Base-by-base conservation (phyloP, 2,329 filamentous ascomycete species). In the Biscogniauxia mediterranea region DNA sequence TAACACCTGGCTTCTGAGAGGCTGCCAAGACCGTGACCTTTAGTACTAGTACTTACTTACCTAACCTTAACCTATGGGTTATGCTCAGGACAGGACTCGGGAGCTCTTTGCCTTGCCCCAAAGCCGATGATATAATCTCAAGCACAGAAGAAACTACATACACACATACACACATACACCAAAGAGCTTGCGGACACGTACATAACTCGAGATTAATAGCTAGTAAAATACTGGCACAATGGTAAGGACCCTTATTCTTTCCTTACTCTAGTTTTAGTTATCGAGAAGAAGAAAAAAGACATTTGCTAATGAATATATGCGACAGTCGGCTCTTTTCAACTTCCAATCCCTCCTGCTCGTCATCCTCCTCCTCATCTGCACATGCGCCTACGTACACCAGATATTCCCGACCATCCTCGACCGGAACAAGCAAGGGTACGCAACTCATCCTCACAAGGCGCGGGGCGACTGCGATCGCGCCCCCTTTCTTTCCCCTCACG, bases 281-380 rank as follows among this genome's bases (percentile, higher is more conserved):
- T 23, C n/a, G 19, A 32, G 28, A 32, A 9, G 28, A 32, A 32
- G 7, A 32, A 9, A 1, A 32, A 32, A 32, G 28, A 32, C 28
- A 32, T 32, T 32, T 51, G 38, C 57, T 21, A 72, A 59, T n/a
- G 13, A 3, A 54, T 49, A n/a, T 32, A 9, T 9, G 28, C 28
- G 28, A 32, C 42, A 97, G 95, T 91, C 95, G 62, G 95, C 95
- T 59, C 89, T 99, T 73, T 97, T 99, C 88, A 98, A 98, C 81
- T 98, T 99, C 82, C 93, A 97, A 78, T 96, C 93, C 61, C 90
- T 98, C 69, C 86, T 99, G 70, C 87, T 98, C 71, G 94, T 97
- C 68, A 88, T 99, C 71, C 88, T 99, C 56, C 89, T 99, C 69
- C 87, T 96, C 69, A 96, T 98, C 74, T 99, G 95, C 85, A 97